A percentile compares a stretch with the other conserved stretches of the same genome.
phyloP scores from a whole-genome alignment of 768 basidiomycete species.

The Saitozyma podzolica region DNA sequence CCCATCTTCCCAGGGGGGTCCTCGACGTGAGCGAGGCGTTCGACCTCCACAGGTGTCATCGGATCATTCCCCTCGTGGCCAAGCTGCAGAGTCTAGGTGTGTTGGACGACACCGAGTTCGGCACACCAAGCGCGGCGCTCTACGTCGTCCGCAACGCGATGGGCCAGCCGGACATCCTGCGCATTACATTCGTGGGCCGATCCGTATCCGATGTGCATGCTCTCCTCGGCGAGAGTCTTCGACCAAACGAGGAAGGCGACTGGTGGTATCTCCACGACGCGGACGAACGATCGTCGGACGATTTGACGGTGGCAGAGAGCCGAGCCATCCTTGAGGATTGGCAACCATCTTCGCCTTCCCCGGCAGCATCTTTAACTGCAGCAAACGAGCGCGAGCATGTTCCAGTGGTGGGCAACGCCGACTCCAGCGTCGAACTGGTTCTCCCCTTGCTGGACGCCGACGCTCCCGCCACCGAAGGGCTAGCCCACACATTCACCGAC shows the following conservation, averaged over 20 bases:
- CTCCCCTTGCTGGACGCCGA: constrained; percentile 2
- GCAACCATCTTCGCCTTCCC: not conserved
- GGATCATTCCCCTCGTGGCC: constrained; percentile 29
- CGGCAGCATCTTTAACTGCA: not conserved
- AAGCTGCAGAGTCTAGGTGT: constrained; percentile 36
- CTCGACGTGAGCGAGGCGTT: constrained; percentile 31
- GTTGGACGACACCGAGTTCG: constrained; percentile 15
- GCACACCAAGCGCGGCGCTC: not conserved
- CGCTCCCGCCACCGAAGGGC: not conserved
- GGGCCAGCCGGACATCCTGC: constrained; percentile 32
- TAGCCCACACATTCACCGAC: not conserved
- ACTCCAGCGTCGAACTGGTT: constrained; percentile 4
- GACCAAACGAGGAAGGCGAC: constrained; percentile 17
- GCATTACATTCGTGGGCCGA: constrained; percentile 27
- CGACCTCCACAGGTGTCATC: constrained; percentile 20
- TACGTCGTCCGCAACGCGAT: constrained; percentile 18
- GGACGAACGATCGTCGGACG: not conserved
- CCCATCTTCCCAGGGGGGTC: constrained; percentile 24
- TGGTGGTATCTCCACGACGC: constrained; percentile 26
- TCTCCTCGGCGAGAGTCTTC: constrained; percentile 30
- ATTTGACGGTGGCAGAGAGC: constrained; percentile 20
- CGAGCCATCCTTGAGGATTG: constrained; percentile 35
- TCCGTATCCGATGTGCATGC: constrained; percentile 27
- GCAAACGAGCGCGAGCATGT: not conserved
- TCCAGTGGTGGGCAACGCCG: not conserved